Conservation (phyloP, 75 land plant genomes). For the Ceratopteris richardii region DNA sequence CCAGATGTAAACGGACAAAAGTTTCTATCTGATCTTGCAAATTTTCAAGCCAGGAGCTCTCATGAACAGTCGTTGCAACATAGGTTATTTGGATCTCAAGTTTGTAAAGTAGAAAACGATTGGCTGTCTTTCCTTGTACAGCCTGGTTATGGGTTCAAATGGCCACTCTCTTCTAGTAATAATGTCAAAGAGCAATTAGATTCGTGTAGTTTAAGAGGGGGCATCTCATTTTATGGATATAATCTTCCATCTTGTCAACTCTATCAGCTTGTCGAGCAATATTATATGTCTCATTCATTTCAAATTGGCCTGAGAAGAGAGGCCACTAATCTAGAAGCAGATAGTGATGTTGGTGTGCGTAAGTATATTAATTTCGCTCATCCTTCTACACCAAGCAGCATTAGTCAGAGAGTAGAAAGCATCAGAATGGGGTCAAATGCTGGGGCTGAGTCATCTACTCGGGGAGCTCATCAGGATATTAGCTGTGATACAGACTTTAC, state of each 20-base stretch:
- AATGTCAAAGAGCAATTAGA: not conserved
- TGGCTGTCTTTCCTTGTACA: conserved; percentile 9
- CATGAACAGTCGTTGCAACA: conserved; percentile 12
- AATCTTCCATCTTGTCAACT: conserved; percentile 12
- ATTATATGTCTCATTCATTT: conserved; percentile 22
- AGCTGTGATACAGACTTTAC: too few species aligned
- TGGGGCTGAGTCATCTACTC: conserved; percentile 9
- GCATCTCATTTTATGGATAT: not conserved
- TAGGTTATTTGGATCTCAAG: not conserved
- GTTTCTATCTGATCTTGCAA: conserved; percentile 51
- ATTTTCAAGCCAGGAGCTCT: conserved; percentile 49
- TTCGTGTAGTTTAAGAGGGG: not conserved
- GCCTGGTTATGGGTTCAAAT: conserved; percentile 15
- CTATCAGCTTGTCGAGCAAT: conserved; percentile 27
- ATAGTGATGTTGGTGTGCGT: not conserved
- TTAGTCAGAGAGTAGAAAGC: too few species aligned
- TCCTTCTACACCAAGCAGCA: not conserved
- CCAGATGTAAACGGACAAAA: conserved; percentile 59
- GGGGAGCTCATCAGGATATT: too few species aligned
- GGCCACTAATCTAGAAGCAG: conserved; percentile 7
- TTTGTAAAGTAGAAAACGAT: not conserved
- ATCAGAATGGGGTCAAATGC: not conserved
- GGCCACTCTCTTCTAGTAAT: conserved; percentile 8
- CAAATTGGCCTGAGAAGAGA: conserved; percentile 13
- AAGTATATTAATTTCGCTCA: not conserved